Percentiles rank a stretch among this genome's conserved stretches.
These are phyloP conservation scores for Aureobasidium subglaciale DNA, from an alignment of 2,329 filamentous ascomycete species.

Conservation along the genomic window DNA sequence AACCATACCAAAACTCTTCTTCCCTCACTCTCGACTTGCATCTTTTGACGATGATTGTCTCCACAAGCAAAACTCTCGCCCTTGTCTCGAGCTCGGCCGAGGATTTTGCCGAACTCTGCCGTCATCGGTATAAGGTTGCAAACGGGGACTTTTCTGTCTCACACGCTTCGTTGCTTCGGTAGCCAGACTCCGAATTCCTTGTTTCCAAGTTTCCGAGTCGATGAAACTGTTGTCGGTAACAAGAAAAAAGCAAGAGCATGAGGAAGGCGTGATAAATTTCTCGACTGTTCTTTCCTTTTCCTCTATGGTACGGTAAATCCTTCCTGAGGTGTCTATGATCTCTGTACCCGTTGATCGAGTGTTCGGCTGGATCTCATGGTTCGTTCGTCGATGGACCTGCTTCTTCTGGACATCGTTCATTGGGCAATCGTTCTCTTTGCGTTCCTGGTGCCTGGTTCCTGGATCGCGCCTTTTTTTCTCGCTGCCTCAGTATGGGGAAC, in stretches of 20 bases:
- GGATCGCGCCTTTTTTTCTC: no score
- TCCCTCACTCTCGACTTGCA: not conserved
- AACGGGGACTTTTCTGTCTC: not conserved
- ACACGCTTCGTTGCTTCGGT: not conserved
- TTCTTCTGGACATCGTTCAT: not conserved
- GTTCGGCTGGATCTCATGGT: not conserved
- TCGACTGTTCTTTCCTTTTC: not conserved
- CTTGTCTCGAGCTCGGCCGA: no score
- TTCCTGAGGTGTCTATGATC: no score
- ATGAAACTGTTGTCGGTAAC: slow-evolving; percentile 4
- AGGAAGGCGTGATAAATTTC: not conserved
- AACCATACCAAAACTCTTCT: not conserved
- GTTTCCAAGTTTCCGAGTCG: not conserved
- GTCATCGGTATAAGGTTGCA: no score
- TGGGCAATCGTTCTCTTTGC: no score
- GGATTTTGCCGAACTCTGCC: no score
- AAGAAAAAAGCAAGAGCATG: no score
- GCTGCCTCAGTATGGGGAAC: no score
- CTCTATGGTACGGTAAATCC: not conserved
- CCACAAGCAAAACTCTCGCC: not conserved
- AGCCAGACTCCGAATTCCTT: not conserved
- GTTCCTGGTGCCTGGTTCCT: not conserved
- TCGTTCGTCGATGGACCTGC: not conserved
- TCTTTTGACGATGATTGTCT: not conserved
- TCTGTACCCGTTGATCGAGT: no score